These are phyloP conservation scores for Fusarium xylarioides DNA, from an alignment of 2,329 filamentous ascomycete species.

Conservation along the genomic window DNA sequence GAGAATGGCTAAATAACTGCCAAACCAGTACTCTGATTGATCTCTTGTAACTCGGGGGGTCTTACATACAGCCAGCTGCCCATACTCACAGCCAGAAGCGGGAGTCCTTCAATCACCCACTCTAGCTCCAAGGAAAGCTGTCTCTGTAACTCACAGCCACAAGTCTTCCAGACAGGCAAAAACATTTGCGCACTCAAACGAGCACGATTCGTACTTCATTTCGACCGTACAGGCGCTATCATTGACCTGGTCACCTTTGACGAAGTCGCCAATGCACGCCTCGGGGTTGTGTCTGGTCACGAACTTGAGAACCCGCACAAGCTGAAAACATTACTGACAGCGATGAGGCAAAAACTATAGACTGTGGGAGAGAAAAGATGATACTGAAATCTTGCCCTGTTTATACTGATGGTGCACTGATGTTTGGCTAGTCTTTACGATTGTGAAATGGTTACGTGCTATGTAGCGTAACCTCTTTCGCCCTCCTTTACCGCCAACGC, in stretches of 20 bases:
- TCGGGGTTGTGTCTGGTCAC: not conserved
- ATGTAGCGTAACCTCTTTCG: too few species aligned
- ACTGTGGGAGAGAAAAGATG: not conserved
- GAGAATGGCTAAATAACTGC: not conserved
- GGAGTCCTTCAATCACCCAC: not conserved
- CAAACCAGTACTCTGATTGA: fast-evolving
- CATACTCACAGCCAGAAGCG: not conserved
- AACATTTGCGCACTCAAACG: fast-evolving
- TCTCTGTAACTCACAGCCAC: too few species aligned
- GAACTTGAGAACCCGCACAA: not conserved
- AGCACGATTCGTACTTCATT: fast-evolving
- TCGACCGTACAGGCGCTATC: not conserved
- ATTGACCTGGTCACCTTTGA: not conserved
- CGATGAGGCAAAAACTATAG: not conserved
- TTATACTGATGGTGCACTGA: too few species aligned
- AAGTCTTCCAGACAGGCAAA: not conserved
- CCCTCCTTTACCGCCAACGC: too few species aligned
- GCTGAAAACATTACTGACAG: too few species aligned
- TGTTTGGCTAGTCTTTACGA: too few species aligned
- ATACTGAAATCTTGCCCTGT: not conserved
- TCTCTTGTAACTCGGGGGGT: fast-evolving
- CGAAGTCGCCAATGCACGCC: not conserved
- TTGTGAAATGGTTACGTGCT: too few species aligned
- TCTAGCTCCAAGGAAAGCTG: too few species aligned
- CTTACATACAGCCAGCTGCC: not conserved